Conservation (phyloP, 768 basidiomycete genomes). For the Chlorophyllum brunneum region DNA sequence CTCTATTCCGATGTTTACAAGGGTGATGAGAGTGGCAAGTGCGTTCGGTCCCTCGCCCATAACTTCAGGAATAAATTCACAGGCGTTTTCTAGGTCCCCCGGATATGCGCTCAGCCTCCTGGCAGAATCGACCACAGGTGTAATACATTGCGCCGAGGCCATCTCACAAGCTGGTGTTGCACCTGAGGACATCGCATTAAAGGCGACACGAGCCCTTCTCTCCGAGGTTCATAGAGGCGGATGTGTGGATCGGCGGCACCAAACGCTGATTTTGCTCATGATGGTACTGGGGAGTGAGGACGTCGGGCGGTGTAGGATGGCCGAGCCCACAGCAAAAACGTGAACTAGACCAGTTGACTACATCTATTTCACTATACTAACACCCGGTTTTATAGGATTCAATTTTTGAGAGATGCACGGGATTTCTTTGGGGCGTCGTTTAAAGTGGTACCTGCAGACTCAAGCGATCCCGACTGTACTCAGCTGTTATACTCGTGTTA, state of each 20-base stretch:
- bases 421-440: constrained; percentile 88
- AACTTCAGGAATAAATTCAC: no score
- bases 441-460: constrained; percentile 73
- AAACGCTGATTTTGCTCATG: constrained; percentile 78
- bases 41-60: constrained; percentile 24
- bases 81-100: constrained; percentile 63
- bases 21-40: constrained; percentile 97
- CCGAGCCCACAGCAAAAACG: constrained; percentile 79
- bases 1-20: constrained; percentile 98
- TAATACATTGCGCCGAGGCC: constrained; percentile 83
- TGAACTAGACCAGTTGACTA: constrained; percentile 34
- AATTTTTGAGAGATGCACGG: constrained; percentile 82
- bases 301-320: constrained; percentile 86
- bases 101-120: constrained; percentile 91
- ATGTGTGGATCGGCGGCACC: constrained; percentile 88
- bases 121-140: constrained; percentile 89
- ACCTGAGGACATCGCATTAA: constrained; percentile 89
- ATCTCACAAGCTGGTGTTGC: constrained; percentile 77
- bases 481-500: constrained; percentile 86
- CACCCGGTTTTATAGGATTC: constrained; percentile 52
- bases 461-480: constrained; percentile 42
- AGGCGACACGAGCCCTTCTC: constrained; percentile 75
- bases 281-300: constrained; percentile 99
- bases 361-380: neutral
- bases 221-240: constrained; percentile 79